These are phyloP conservation scores for Colletotrichum magnum DNA, from an alignment of 2,329 filamentous ascomycete species.

Conservation along the genomic window DNA sequence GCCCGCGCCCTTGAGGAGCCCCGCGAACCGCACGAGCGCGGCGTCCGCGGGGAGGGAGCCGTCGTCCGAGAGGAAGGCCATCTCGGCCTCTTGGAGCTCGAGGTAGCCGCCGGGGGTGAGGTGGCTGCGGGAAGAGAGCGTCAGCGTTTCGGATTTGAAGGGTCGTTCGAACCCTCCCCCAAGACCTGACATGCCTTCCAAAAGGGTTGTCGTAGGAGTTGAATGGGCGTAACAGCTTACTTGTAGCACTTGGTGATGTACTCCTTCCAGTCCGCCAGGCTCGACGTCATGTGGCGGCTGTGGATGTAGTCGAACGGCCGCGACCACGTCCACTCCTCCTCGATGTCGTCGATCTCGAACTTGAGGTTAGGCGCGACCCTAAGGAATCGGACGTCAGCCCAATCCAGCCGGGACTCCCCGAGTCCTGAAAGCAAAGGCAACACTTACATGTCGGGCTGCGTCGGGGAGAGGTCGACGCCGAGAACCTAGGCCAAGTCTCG, in stretches of 20 bases:
- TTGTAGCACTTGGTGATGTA: constrained; percentile 54
- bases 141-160: neutral
- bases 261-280: constrained; percentile 50
- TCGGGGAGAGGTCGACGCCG: constrained; percentile 51
- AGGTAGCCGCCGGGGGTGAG: neutral
- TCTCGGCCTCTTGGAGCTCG: constrained; percentile 6
- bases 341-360: constrained; percentile 57
- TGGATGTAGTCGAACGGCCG: constrained; percentile 52
- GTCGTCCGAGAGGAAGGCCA: neutral
- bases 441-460: constrained; percentile 50
- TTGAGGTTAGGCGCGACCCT: constrained; percentile 59
- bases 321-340: constrained; percentile 50
- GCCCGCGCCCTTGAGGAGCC: neutral
- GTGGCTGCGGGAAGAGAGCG: neutral
- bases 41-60: neutral
- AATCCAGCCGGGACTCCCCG: no score
- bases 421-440: constrained; percentile 27
- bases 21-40: neutral
- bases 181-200: no score
- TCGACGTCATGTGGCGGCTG: constrained; percentile 6
- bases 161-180: no score
- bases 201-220: neutral
- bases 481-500: constrained; percentile 28
- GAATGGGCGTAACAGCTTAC: neutral
- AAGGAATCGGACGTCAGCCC: constrained; percentile 34